A percentile compares a stretch with the other conserved stretches of the same genome.
Conservation (phyloP, 345 rosid species). For the Alliaria petiolata region DNA sequence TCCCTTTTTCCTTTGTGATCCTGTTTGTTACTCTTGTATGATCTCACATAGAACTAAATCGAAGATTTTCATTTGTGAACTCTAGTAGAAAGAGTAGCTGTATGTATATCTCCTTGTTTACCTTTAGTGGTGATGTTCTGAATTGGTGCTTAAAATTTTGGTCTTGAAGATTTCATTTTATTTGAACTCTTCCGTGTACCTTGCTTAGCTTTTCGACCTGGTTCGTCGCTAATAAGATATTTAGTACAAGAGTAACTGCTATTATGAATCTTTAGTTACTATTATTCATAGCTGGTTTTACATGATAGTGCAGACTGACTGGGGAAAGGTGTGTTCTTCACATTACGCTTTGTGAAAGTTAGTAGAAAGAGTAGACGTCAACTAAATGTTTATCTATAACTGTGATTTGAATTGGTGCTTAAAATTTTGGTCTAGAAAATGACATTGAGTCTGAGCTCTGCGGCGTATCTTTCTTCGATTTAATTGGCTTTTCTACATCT, state of each 20-base stretch:
- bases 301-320: not conserved
- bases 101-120: not conserved
- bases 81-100: not conserved
- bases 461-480: not conserved
- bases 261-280: not conserved
- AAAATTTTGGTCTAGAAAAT: not conserved
- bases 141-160: not conserved
- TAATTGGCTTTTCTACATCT: not conserved
- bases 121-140: not conserved
- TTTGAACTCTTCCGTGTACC: not conserved
- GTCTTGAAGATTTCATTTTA: not conserved
- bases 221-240: not conserved
- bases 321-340: not conserved
- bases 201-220: not conserved
- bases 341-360: not conserved
- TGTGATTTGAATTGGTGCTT: not conserved
- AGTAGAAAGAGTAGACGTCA: not conserved
- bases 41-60: not conserved
- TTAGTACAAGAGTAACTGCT: not conserved
- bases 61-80: not conserved
- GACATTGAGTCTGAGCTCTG: not conserved
- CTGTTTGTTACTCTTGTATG: not conserved
- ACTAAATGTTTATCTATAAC: not conserved
- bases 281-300: not conserved
- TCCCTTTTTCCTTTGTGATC: not conserved